These are phyloP conservation scores for Parietaria judaica DNA, from an alignment of 306 rosid species.

Conservation along the genomic window DNA sequence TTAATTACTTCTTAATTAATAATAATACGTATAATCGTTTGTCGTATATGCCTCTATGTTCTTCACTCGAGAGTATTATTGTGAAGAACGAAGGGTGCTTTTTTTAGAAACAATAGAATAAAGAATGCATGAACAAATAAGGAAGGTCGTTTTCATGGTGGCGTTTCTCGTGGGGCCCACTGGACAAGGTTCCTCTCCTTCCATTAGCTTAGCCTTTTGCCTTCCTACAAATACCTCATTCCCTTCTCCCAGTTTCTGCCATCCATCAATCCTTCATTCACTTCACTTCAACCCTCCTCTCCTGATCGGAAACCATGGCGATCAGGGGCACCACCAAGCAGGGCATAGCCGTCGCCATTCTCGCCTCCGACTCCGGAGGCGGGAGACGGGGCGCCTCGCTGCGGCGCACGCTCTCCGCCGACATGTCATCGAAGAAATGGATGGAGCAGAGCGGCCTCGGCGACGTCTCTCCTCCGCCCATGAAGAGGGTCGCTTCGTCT, in stretches of 20 bases:
- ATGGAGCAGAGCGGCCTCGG: constrained; percentile 36
- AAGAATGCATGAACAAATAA: background rate
- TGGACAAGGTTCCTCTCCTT: constrained; percentile 41
- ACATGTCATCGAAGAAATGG: constrained; percentile 88
- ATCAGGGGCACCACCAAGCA: constrained; percentile 20
- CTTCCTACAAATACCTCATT: constrained; percentile 64
- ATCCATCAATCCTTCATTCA: constrained; percentile 35
- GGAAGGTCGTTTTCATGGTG: constrained; percentile 29
- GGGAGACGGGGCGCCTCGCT: constrained; percentile 32
- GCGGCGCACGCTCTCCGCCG: constrained; percentile 76
- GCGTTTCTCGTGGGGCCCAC: constrained; percentile 47
- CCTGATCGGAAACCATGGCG: background rate
- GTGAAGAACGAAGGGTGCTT: no score
- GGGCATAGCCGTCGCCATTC: constrained; percentile 57
- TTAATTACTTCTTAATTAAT: no score
- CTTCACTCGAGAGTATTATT: no score
- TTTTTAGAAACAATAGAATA: no score
- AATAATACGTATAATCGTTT: no score
- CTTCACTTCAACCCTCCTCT: constrained; percentile 17
- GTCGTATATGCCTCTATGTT: no score
- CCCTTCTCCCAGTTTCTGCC: constrained; percentile 25
- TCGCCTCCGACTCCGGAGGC: constrained; percentile 35
- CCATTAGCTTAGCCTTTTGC: constrained; percentile 27
- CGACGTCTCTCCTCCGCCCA: constrained; percentile 20
- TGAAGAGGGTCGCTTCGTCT: constrained; percentile 52